Base-by-base conservation (phyloP, 192 early-diverging fungal species). In the Gigaspora rosea region DNA sequence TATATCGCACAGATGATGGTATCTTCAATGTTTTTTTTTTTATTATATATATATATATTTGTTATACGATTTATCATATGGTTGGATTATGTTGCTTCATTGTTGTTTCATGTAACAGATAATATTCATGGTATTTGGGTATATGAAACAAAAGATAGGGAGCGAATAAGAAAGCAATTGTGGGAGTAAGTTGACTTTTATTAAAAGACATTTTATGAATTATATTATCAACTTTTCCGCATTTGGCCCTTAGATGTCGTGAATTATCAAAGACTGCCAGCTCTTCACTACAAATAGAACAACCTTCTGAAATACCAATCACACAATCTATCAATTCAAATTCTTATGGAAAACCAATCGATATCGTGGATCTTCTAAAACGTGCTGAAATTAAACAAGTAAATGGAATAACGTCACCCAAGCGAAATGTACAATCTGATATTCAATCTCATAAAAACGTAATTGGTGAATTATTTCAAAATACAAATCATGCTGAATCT, bases 111-210 rank as follows among this genome's bases (percentile, higher is more conserved):
- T n/a, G n/a, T 33, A 47, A 54, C 46, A 87, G 89, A 88, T 76
- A 83, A 85, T 66, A 89, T 92, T 32, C 86, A 88, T 73, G 93
- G 93, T 4, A 84, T 95, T 61, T 95, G 94, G 94, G 85, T 95
- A 66, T 95, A 86, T 73, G 94, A 94, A 82, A 81, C 84, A 22
- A 80, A 81, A 35, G 94, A 95, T 85, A 81, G 92, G 16, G 85
- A 85, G 33, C 79, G 92, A 75, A 82, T 95, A 62, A 84, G 81
- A 50, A 82, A 77, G 52, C 80, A 79, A 61, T 80, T 90, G 46
- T 54, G 80, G 52, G 79, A 81, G 88, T 89, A 84, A 65, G 85
- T 62, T 54, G 6, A 33, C 46, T 67, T 27, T 12, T 16, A 68
- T 65, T 1, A 56, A 46, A 18, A 33, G 48, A 15, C 47, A 46